These are phyloP conservation scores for Diplodia intermedia DNA, from an alignment of 2,329 filamentous ascomycete genomes.

Conservation along the genomic window DNA sequence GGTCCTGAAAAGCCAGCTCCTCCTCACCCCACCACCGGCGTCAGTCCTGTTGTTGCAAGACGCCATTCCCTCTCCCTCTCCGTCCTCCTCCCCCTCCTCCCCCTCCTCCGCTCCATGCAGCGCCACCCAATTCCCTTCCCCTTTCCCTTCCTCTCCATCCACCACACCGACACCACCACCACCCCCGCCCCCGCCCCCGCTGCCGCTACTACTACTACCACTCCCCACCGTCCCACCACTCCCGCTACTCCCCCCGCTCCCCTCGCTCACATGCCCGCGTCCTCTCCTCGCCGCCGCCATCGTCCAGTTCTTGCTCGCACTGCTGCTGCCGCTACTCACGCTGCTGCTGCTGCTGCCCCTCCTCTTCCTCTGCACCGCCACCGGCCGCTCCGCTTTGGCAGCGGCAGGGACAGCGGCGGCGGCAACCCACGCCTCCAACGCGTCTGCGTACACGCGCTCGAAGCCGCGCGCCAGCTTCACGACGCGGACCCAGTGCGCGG, in stretches of 20 bases:
- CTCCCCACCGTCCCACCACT: not conserved
- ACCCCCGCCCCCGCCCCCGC: no score
- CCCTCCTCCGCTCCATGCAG: not conserved
- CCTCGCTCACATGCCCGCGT: not conserved
- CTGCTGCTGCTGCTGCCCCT: no score
- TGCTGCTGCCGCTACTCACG: not conserved
- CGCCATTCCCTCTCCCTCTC: not conserved
- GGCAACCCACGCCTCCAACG: slow-evolving; percentile 1
- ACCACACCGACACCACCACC: not conserved
- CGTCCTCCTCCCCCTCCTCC: not conserved
- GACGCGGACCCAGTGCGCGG: not conserved
- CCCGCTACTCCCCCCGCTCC: not conserved
- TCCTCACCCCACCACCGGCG: not conserved
- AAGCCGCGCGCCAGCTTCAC: not conserved
- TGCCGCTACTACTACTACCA: not conserved
- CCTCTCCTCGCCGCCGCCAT: not conserved
- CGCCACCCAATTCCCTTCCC: not conserved
- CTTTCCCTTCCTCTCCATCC: not conserved
- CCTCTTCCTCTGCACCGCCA: no score
- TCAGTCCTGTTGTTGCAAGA: not conserved
- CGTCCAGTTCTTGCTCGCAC: not conserved
- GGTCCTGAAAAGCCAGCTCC: not conserved
- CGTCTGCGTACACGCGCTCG: not conserved
- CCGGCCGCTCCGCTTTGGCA: no score
- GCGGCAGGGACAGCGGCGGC: not conserved